Evolutionary conservation across 2,329 filamentous ascomycete species (phyloP), one percentile per base, ranked within the genome.

Genomic region (Fusarium sp.): DNA sequence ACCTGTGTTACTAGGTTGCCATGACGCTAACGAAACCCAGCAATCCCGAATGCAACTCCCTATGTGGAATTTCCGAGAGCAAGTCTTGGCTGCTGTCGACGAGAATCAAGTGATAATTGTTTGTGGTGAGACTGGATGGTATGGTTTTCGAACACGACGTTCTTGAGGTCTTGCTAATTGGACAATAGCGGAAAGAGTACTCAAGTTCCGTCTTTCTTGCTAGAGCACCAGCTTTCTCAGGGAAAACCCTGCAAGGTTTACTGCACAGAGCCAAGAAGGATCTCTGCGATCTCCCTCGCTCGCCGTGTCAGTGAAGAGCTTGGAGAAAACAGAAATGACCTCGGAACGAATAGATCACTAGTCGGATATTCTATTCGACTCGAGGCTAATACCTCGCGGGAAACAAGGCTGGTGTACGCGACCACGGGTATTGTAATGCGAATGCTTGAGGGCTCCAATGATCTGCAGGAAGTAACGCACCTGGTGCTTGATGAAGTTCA

Each of bases 401-500:
- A 94, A 76, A 98, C 95, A 5, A 89, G 94, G 58, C 89, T 99
- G 33, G 90, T 98, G 11, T 99, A 95, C 82, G 96, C 96, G 60
- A 98, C 93, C 5, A 93, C 90, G 11, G 90, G 96, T 85, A 97
- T 99, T 66, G 94, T 99, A n/a, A 94, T 99, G 87, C 91, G 96
- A 35, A 98, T 99, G 96, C 87, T 99, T 20, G 96, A 99, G 82
- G 92, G 92, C 14, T 93, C 94, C 0, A 93, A 94, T 73, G 93
- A 97, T 63, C 89, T 99, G 48, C 89, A 91, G 65, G 96, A 98
- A 73, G 92, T 99, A 59, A 98, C 96, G 1, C 96, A 98, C 83
- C 85, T 99, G 68, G 91, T 99, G 51, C 91, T 99, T n/a, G 96
- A 99, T 79, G 96, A 99, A 83, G 96, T 98, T 6, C 96, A 99